These are phyloP conservation scores for Pythium aphanidermatum DNA, from an alignment of 352 stramenopile genomes.

Conservation along the genomic window DNA sequence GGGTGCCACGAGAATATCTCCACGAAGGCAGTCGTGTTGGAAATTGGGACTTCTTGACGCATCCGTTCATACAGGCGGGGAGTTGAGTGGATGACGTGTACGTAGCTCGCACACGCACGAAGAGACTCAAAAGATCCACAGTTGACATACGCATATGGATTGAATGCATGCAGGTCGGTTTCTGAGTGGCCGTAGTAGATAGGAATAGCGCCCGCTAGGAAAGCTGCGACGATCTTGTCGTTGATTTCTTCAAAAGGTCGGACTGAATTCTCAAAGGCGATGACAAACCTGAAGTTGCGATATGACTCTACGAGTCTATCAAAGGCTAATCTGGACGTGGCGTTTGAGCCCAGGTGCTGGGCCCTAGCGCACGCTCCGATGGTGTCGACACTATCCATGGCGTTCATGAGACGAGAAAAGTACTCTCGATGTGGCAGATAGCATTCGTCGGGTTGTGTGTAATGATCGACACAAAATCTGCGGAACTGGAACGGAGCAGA, in stretches of 20 bases:
- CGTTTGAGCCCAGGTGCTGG: not conserved
- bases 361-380: constrained; percentile 32
- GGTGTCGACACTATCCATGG: constrained; percentile 37
- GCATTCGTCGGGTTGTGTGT: constrained; percentile 31
- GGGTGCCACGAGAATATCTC: constrained; percentile 42
- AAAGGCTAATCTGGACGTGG: not conserved
- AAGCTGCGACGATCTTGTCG: constrained; percentile 52
- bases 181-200: constrained; percentile 51
- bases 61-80: constrained; percentile 27
- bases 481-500: not conserved
- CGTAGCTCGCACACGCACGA: constrained; percentile 26
- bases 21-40: constrained; percentile 25
- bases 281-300: constrained; percentile 45
- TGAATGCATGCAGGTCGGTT: constrained; percentile 32
- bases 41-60: constrained; percentile 23
- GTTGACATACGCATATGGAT: constrained; percentile 43
- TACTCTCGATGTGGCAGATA: constrained; percentile 42
- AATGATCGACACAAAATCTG: constrained; percentile 47
- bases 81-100: constrained; percentile 32
- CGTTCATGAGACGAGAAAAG: constrained; percentile 44
- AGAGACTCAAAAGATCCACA: constrained; percentile 33
- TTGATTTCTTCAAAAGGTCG: constrained; percentile 37
- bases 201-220: constrained; percentile 48
- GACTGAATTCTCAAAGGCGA: constrained; percentile 57
- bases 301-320: not conserved